These are phyloP conservation scores for Bryoerythrophyllum caledonicum DNA, from an alignment of 225 moss, liverwort and hornwort genomes.

Conservation along the genomic window DNA sequence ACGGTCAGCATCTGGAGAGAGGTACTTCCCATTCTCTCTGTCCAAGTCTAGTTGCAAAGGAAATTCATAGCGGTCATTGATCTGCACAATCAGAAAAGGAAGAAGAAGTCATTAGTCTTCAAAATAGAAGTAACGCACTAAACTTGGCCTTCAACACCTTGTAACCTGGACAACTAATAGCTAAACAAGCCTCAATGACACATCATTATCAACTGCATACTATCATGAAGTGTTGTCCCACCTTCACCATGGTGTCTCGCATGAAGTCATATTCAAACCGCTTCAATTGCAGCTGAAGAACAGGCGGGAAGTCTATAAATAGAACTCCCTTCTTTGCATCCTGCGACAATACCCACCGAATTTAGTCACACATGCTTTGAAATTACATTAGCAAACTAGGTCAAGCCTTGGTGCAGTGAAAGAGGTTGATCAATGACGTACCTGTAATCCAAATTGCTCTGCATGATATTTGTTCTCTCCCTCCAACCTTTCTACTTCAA, in stretches of 20 bases:
- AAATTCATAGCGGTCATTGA: slow-evolving; percentile 98
- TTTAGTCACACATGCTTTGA: background rate
- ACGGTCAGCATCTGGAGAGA: slow-evolving; percentile 97
- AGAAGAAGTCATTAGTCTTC: background rate
- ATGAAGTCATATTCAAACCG: slow-evolving; percentile 98
- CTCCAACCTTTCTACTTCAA: slow-evolving; percentile 98
- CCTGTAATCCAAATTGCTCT: slow-evolving; percentile 84
- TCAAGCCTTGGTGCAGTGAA: background rate
- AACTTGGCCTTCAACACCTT: slow-evolving; percentile 11
- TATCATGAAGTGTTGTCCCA: slow-evolving; percentile 21
- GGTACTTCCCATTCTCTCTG: slow-evolving; percentile 86
- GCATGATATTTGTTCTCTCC: slow-evolving; percentile 99
- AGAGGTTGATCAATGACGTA: background rate
- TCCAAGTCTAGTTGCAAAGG: slow-evolving; percentile 98
- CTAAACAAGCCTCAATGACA: background rate
- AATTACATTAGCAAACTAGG: background rate
- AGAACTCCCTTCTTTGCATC: slow-evolving; percentile 97
- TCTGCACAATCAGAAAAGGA: slow-evolving; percentile 49
- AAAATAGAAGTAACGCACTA: background rate
- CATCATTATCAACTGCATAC: background rate
- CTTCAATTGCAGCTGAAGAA: slow-evolving; percentile 96
- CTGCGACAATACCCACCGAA: slow-evolving; percentile 37
- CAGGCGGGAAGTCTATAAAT: slow-evolving; percentile 97
- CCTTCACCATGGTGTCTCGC: slow-evolving; percentile 99
- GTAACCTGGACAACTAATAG: background rate